Evolutionary conservation across 805 yeast species (phyloP), one percentile per base, ranked within the genome.

Genomic region (Komagataella mondaviorum): DNA sequence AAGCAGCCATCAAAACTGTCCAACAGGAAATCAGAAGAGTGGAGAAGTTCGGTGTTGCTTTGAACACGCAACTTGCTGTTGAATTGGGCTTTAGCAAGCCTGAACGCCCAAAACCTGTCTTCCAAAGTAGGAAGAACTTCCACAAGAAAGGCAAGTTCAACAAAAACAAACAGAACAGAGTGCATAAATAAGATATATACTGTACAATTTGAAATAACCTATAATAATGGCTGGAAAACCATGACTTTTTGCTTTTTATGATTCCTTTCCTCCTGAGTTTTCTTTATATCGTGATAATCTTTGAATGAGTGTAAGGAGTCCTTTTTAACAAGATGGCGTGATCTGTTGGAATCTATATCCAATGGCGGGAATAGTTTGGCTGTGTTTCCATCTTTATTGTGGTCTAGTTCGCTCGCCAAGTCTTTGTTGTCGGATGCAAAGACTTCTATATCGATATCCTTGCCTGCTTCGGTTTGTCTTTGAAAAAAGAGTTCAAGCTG

Each of bases 1-100:
- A 82, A 50, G 68, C 69, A 12, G 63, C 59, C 30, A 69, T 68
- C 18, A 75, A 77, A 23, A 71, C 71, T 44, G 77, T 85, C 48
- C 78, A 78, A 60, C 80, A 77, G 55, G 82, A 78, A 54, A 69
- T 88, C 58, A 73, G 72, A 44, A 78, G 96, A 62, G 79, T 89
- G 55, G 83, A 83, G 63, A 88, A 87, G 70, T 90, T 88, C 62
- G 98, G 97, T 24, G 78, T 88, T 49, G 84, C 81, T 55, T 63
- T 73, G 43, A 81, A 81, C 52, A 80, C 85, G 45, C 76, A 82
- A 7, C 66, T 85, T 56, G 89, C 88, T 44, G 71, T 69, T 55
- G 89, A 84, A 60, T 71, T 85, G 48, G 89, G 89, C 0, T 60
- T 78, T 46, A 78, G 55, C 39, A 30, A 30, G 39, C 39, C 39